A percentile compares a stretch with the other conserved stretches of the same genome.
Evolutionary conservation across 1,284 basidiomycete genomes (phyloP).

Genomic region (Vanrija sp.): DNA sequence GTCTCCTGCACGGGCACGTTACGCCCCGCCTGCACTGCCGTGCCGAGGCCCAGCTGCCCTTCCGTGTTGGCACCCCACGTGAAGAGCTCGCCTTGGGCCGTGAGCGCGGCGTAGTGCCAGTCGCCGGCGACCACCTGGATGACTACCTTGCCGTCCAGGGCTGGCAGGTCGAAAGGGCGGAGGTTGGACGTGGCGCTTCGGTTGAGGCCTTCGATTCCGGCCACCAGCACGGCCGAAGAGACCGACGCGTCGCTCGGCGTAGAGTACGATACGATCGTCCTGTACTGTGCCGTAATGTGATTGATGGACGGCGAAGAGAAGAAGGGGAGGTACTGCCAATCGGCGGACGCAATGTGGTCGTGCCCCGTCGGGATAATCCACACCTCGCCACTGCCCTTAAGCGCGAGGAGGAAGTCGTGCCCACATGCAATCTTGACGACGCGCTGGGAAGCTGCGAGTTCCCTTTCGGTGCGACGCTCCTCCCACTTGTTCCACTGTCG

Average conservation of each 20-base stretch:
- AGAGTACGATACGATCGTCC: conserved; percentile 75
- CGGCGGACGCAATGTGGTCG: not conserved
- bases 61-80: conserved; percentile 75
- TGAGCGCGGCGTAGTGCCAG: conserved; percentile 82
- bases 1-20: conserved; percentile 27
- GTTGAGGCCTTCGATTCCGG: conserved; percentile 35
- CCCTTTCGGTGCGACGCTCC: not conserved
- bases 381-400: conserved; percentile 56
- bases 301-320: conserved; percentile 41
- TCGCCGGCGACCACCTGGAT: conserved; percentile 84
- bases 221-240: conserved; percentile 14
- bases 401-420: conserved; percentile 62
- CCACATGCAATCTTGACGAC: conserved; percentile 75
- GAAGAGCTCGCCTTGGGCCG: conserved; percentile 66
- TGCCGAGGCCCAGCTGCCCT: conserved; percentile 71
- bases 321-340: conserved; percentile 50
- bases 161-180: conserved; percentile 61
- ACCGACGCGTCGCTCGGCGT: conserved; percentile 58
- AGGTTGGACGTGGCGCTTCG: conserved; percentile 7
- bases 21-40: not conserved
- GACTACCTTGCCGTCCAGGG: conserved; percentile 65
- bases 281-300: conserved; percentile 79
- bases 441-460: conserved; percentile 46
- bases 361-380: conserved; percentile 24
- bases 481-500: conserved; percentile 60